A percentile compares a stretch with the other conserved stretches of the same genome.
Evolutionary conservation across 176 grass and related monocot species (phyloP).

Genomic region (maize (Zea mays)): DNA sequence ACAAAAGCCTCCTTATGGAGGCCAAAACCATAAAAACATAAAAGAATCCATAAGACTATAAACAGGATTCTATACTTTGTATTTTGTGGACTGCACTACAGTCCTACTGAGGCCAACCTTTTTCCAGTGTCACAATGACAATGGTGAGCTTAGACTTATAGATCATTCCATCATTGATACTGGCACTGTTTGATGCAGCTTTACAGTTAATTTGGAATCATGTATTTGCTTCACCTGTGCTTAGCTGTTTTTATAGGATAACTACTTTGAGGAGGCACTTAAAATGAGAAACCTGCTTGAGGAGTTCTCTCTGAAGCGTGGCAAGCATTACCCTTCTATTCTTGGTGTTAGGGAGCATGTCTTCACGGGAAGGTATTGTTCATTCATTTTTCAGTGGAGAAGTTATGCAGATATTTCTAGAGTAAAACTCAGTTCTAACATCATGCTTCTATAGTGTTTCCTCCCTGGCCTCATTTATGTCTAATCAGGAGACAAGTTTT

Average conservation of each 20-base stretch:
- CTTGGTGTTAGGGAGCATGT: conserved; percentile 95
- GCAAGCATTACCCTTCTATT: conserved; percentile 74
- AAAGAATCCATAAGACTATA: too few relatives aligned
- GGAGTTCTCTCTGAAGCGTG: conserved; percentile 72
- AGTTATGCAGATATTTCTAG: not conserved
- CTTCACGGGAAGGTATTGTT: conserved; percentile 85
- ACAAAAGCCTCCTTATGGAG: too few relatives aligned
- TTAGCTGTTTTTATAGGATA: conserved; percentile 64
- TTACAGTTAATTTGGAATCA: not conserved
- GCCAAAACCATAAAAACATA: too few relatives aligned
- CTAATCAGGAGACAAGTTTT: conserved; percentile 93
- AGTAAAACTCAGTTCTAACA: conserved; percentile 25
- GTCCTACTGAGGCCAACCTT: not conserved
- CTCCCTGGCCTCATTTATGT: conserved; percentile 92
- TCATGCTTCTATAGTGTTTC: conserved; percentile 65
- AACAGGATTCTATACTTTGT: not conserved
- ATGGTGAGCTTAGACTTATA: conserved; percentile 6
- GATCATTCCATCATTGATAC: not conserved
- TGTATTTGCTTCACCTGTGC: conserved; percentile 1
- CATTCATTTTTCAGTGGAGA: conserved; percentile 1
- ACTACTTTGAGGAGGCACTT: conserved; percentile 95
- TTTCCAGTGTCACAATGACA: conserved; percentile 1
- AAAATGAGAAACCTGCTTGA: conserved; percentile 98
- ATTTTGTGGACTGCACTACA: not conserved
- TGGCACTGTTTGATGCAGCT: not conserved